phyloP scores from a whole-genome alignment of 805 yeast species.

The Monosporozyma siamensis region DNA sequence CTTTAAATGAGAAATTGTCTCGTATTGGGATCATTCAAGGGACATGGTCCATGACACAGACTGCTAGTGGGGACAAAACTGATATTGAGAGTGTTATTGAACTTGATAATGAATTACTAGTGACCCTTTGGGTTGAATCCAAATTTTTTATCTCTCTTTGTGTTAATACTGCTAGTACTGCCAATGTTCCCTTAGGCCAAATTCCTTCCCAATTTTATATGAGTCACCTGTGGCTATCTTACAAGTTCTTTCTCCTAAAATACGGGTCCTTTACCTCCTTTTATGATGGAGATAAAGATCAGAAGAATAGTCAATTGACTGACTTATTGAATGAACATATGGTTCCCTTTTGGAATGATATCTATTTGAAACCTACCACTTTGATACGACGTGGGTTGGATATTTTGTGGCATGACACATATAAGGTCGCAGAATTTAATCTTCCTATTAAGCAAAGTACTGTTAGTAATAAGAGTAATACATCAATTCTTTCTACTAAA shows the following conservation, averaged over 20 bases:
- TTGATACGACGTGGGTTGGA: conserved; percentile 19
- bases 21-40: conserved; percentile 39
- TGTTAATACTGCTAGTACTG: conserved; percentile 7
- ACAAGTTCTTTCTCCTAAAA: conserved; percentile 20
- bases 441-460: not conserved
- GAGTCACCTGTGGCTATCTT: conserved; percentile 21
- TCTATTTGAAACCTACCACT: conserved; percentile 17
- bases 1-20: conserved; percentile 30
- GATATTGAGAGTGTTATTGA: conserved; percentile 20
- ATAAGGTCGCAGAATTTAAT: conserved; percentile 20
- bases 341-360: conserved; percentile 26
- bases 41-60: conserved; percentile 22
- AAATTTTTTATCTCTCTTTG: conserved; percentile 22
- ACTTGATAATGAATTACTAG: conserved; percentile 23
- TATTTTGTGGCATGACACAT: conserved; percentile 16
- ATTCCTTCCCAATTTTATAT: conserved; percentile 24
- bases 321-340: conserved; percentile 24
- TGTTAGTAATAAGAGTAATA: not conserved
- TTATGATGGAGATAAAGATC: conserved; percentile 9
- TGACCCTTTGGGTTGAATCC: conserved; percentile 25
- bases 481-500: not conserved
- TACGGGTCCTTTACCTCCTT: conserved; percentile 14
- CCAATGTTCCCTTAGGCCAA: conserved; percentile 2
- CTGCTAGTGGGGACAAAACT: conserved; percentile 7
- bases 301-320: conserved; percentile 21